These are phyloP conservation scores for Lithospermum erythrorhizon DNA, from an alignment of 257 asterid genomes.

Conservation along the genomic window DNA sequence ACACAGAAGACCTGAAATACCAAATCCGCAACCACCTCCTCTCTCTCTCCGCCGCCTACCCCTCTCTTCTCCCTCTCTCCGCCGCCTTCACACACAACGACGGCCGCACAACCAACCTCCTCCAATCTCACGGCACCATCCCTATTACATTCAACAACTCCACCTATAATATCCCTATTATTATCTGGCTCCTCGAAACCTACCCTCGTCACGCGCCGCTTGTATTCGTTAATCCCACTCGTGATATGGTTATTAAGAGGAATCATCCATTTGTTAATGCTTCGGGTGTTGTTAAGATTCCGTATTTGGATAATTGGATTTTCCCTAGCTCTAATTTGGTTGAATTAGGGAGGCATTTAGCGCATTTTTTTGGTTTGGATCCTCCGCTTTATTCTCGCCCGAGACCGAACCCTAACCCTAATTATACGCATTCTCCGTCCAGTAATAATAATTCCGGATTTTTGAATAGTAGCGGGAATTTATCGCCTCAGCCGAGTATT, in stretches of 20 bases:
- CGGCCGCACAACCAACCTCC: conserved; percentile 74
- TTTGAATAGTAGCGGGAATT: conserved; percentile 5
- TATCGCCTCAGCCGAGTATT: conserved; percentile 38
- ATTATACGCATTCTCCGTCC: conserved; percentile 13
- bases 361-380: conserved; percentile 59
- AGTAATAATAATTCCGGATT: too few species aligned
- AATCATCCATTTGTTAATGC: conserved; percentile 76
- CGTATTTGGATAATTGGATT: conserved; percentile 64
- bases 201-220: conserved; percentile 83
- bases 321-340: conserved; percentile 75
- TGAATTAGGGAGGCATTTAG: conserved; percentile 54
- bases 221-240: conserved; percentile 79
- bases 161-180: conserved; percentile 72
- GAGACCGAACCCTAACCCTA: conserved; percentile 17
- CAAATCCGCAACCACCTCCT: conserved; percentile 69
- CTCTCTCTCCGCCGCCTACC: conserved; percentile 42
- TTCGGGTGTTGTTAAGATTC: conserved; percentile 70
- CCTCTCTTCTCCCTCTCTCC: conserved; percentile 78
- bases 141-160: conserved; percentile 54
- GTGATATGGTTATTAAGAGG: conserved; percentile 78
- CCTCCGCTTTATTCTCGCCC: conserved; percentile 63
- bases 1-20: conserved; percentile 67
- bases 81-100: conserved; percentile 90
- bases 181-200: conserved; percentile 82
- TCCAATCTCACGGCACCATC: conserved; percentile 80